Evolutionary conservation across 2,329 filamentous ascomycete genomes (phyloP).

Genomic region (Cladosporium sp.): DNA sequence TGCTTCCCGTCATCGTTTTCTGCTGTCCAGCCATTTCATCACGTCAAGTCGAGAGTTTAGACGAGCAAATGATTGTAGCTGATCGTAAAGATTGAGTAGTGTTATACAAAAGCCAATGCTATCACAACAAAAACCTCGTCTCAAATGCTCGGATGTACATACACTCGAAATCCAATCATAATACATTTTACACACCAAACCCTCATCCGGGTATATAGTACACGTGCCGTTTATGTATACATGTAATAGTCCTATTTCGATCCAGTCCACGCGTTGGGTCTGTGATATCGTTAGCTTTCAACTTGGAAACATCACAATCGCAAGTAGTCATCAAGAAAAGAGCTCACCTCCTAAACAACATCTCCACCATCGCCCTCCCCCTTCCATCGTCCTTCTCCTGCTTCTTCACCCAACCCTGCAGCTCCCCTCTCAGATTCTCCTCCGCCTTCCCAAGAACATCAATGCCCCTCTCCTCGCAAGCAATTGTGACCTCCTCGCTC

Average conservation of each 20-base stretch:
- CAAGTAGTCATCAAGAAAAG: too few relatives aligned
- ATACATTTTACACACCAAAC: background rate
- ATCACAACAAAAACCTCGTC: background rate
- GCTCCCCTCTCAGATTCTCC: conserved; percentile 29
- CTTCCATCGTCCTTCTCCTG: conserved; percentile 40
- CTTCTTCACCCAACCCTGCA: conserved; percentile 43
- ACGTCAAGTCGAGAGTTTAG: background rate
- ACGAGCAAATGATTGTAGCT: background rate
- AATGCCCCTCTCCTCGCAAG: conserved; percentile 38
- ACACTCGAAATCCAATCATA: background rate
- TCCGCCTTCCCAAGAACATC: conserved; percentile 34
- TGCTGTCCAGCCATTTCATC: background rate
- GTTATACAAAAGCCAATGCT: background rate
- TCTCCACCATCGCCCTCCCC: conserved; percentile 32
- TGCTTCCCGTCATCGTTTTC: background rate
- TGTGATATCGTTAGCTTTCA: background rate
- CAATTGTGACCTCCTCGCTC: conserved; percentile 39
- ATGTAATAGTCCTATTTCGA: background rate
- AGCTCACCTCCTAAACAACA: conserved; percentile 38
- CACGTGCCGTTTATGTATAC: background rate
- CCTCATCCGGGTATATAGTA: background rate
- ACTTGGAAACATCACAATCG: background rate
- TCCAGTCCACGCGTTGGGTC: conserved; percentile 18
- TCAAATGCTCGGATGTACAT: background rate
- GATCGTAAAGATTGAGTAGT: background rate